A percentile compares a stretch with the other conserved stretches of the same genome.
Evolutionary conservation across 2,329 filamentous ascomycete species (phyloP).

Genomic region (Arachnomyces sp.): DNA sequence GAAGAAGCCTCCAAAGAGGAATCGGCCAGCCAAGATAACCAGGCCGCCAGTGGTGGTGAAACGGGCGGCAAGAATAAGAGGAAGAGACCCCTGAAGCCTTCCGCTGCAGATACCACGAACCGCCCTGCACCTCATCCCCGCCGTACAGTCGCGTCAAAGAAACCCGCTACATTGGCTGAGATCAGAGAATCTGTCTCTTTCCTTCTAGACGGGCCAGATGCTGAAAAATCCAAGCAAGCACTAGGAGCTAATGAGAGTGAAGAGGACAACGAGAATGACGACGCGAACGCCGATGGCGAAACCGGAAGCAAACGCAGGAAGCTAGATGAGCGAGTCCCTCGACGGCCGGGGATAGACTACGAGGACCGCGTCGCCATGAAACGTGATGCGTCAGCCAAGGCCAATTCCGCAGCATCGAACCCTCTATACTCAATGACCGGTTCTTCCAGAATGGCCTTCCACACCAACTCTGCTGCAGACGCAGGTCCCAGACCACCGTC

Average conservation of each 20-base stretch:
- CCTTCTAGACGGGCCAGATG: slow-evolving; percentile 60
- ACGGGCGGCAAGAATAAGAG: slow-evolving; percentile 29
- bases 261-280: slow-evolving; percentile 45
- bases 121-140: slow-evolving; percentile 55
- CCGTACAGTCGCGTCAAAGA: slow-evolving; percentile 53
- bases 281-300: slow-evolving; percentile 37
- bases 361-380: slow-evolving; percentile 27
- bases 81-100: slow-evolving; percentile 34
- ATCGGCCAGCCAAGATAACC: slow-evolving; percentile 14
- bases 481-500: slow-evolving; percentile 24
- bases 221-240: slow-evolving; percentile 30
- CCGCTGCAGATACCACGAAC: slow-evolving; percentile 37
- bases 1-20: slow-evolving; percentile 19
- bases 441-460: slow-evolving; percentile 24
- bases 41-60: slow-evolving; percentile 15
- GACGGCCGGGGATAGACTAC: slow-evolving; percentile 18
- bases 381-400: slow-evolving; percentile 28
- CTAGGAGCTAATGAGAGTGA: slow-evolving; percentile 45
- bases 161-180: slow-evolving; percentile 68
- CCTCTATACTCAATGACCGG: slow-evolving; percentile 33
- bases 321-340: slow-evolving; percentile 15
- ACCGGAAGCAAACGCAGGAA: slow-evolving; percentile 18
- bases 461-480: slow-evolving; percentile 32
- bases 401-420: slow-evolving; percentile 5
- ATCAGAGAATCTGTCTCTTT: slow-evolving; percentile 77